phyloP scores from a whole-genome alignment of 148 eudicot genomes.

The Amaranthus cruentus region DNA sequence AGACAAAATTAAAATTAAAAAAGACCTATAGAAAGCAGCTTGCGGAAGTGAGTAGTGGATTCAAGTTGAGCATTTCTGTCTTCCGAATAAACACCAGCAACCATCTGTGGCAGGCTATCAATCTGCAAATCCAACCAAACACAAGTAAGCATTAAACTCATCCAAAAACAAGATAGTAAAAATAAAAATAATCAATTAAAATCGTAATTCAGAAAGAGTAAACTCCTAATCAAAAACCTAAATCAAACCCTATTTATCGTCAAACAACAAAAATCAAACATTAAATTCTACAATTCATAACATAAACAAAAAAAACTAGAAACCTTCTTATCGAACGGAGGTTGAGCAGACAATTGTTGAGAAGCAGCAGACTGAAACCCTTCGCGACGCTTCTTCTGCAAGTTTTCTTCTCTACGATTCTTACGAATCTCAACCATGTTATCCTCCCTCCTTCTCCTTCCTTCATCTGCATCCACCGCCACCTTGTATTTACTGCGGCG shows the following conservation, averaged over 20 bases:
- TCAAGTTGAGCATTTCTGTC: slow-evolving; percentile 59
- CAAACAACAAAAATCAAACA: background rate
- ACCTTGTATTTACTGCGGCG: slow-evolving; percentile 80
- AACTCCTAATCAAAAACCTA: background rate
- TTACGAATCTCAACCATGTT: slow-evolving; percentile 80
- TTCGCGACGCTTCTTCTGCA: slow-evolving; percentile 84
- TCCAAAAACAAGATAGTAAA: background rate
- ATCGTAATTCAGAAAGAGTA: too few relatives aligned
- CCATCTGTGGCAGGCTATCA: slow-evolving; percentile 67
- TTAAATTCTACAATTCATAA: background rate
- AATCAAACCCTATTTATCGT: background rate
- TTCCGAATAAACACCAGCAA: slow-evolving; percentile 65
- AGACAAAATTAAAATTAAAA: too few relatives aligned
- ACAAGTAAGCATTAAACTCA: background rate
- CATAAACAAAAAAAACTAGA: background rate
- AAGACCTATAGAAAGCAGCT: slow-evolving; percentile 80
- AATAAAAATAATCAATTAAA: background rate
- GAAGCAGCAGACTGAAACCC: slow-evolving; percentile 35
- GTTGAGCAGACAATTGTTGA: slow-evolving; percentile 32
- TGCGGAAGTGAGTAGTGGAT: slow-evolving; percentile 77
- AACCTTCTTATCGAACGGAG: slow-evolving; percentile 51
- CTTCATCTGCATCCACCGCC: slow-evolving; percentile 80
- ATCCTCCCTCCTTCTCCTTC: slow-evolving; percentile 64
- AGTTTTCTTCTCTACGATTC: slow-evolving; percentile 64
- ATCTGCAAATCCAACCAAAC: slow-evolving; percentile 37